These are phyloP conservation scores for Ceratobasidium sp. DNA, from an alignment of 1,284 basidiomycete genomes.

Conservation along the genomic window DNA sequence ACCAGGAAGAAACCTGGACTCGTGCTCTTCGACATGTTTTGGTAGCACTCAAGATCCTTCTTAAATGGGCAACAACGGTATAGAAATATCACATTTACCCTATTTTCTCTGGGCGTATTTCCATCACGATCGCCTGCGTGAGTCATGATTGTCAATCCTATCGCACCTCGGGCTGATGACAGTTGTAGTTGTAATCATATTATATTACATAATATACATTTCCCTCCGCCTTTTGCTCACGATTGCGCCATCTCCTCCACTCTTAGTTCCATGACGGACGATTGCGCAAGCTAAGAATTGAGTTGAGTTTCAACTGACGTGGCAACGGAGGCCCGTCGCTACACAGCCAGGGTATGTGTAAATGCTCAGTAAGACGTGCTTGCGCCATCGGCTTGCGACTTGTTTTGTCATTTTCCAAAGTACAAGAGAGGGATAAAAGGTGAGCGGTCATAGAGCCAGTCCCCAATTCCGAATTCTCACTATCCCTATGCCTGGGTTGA, in stretches of 20 bases:
- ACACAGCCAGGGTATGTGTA: not conserved
- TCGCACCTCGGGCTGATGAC: not conserved
- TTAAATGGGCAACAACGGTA: slow-evolving; percentile 79
- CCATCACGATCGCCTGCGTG: not conserved
- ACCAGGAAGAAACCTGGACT: slow-evolving; percentile 96
- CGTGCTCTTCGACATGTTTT: slow-evolving; percentile 90
- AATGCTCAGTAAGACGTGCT: slow-evolving; percentile 30
- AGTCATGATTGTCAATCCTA: not conserved
- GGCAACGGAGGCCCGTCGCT: slow-evolving; percentile 7
- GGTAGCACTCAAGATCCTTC: slow-evolving; percentile 82
- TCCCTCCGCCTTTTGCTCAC: not conserved
- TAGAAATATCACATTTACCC: slow-evolving; percentile 3
- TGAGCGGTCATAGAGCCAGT: not conserved
- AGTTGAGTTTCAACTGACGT: slow-evolving; percentile 20
- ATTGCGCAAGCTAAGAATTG: slow-evolving; percentile 22
- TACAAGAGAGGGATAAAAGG: not conserved
- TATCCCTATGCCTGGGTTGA: slow-evolving; percentile 19
- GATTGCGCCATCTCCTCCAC: slow-evolving; percentile 21
- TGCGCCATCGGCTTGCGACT: slow-evolving; percentile 32
- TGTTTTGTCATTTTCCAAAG: slow-evolving; percentile 4
- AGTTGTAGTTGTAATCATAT: slow-evolving; percentile 5
- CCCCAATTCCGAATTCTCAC: slow-evolving; percentile 27
- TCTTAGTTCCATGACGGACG: slow-evolving; percentile 2
- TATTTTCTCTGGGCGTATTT: not conserved
- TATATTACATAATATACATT: slow-evolving; percentile 17